These are phyloP conservation scores for Citrus glauca DNA, from an alignment of 345 rosid genomes.

Conservation along the genomic window DNA sequence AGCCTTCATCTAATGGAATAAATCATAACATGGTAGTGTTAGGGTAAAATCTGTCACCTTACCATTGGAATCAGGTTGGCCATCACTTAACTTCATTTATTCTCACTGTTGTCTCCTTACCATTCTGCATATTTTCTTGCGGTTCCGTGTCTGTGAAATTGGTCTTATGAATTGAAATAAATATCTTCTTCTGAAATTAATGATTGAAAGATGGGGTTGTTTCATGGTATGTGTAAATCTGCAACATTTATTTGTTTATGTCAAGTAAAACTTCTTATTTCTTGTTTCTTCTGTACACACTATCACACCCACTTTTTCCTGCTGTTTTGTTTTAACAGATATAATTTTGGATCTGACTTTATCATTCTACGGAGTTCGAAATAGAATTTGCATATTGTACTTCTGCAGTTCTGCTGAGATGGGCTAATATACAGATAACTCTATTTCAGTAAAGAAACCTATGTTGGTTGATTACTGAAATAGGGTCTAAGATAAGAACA, in stretches of 20 bases:
- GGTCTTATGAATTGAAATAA: neutral
- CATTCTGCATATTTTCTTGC: neutral
- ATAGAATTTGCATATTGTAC: neutral
- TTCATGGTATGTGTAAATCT: neutral
- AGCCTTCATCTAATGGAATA: neutral
- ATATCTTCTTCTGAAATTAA: neutral
- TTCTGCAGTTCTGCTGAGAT: neutral
- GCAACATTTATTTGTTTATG: neutral
- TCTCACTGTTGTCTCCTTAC: neutral
- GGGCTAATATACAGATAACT: neutral
- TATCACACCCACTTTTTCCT: neutral
- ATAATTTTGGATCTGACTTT: neutral
- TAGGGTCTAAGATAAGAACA: neutral
- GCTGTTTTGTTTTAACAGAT: neutral
- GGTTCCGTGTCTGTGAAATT: neutral
- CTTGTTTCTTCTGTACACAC: neutral
- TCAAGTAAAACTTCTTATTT: neutral
- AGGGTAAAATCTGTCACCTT: neutral
- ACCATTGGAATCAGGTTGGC: neutral
- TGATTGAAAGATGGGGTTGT: neutral
- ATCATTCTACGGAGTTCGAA: neutral
- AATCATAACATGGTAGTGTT: neutral
- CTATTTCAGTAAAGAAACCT: too few relatives aligned
- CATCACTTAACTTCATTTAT: neutral
- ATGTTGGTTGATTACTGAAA: too few relatives aligned